Evolutionary conservation across 768 basidiomycete species (phyloP).

Genomic region (Podaxis pistillaris): DNA sequence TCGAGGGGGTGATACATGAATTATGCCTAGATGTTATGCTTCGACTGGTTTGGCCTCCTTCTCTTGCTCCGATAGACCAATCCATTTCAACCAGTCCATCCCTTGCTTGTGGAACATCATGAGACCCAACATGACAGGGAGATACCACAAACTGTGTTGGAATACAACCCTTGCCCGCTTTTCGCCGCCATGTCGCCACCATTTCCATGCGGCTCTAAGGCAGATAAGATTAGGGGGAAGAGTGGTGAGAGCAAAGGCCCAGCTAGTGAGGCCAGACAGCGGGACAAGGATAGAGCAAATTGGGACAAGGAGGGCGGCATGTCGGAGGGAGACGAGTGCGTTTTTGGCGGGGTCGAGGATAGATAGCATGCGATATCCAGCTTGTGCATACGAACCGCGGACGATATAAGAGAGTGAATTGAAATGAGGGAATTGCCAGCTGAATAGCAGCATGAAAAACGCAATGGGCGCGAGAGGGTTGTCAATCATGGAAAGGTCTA

Average conservation of each 20-base stretch:
- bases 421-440: slow-evolving; percentile 99
- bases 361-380: slow-evolving; percentile 91
- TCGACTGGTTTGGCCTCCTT: slow-evolving; percentile 11
- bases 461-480: slow-evolving; percentile 81
- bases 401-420: slow-evolving; percentile 88
- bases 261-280: slow-evolving; percentile 89
- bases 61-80: slow-evolving; percentile 37
- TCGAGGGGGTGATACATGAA: neutral
- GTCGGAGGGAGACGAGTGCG: slow-evolving; percentile 80
- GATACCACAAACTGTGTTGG: slow-evolving; percentile 83
- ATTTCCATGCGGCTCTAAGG: slow-evolving; percentile 65
- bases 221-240: slow-evolving; percentile 74
- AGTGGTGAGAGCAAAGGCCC: slow-evolving; percentile 80
- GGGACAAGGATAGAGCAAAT: slow-evolving; percentile 82
- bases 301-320: slow-evolving; percentile 72
- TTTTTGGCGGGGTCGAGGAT: slow-evolving; percentile 78
- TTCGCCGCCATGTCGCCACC: slow-evolving; percentile 72
- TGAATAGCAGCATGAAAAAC: slow-evolving; percentile 83
- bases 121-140: slow-evolving; percentile 84
- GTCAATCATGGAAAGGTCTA: slow-evolving; percentile 56
- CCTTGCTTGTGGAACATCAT: slow-evolving; percentile 97
- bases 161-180: slow-evolving; percentile 78
- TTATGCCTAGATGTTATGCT: slow-evolving; percentile 9
- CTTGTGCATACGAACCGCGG: slow-evolving; percentile 86
- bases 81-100: slow-evolving; percentile 71